These are phyloP conservation scores for Diaporthe amygdali DNA, from an alignment of 2,329 filamentous ascomycete genomes.

Conservation along the genomic window DNA sequence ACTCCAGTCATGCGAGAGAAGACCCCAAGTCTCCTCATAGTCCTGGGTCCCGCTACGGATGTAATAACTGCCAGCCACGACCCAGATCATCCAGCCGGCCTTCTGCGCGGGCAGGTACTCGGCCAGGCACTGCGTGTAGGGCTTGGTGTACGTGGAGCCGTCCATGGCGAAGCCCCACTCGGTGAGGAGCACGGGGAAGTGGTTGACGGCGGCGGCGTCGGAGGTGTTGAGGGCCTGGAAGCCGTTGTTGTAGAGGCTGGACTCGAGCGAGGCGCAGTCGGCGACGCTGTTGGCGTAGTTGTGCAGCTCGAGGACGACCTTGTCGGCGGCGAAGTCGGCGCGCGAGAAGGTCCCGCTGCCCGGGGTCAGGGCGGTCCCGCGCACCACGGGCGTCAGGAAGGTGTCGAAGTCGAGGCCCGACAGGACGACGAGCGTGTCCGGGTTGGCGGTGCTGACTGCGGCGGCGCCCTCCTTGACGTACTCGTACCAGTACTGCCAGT, in stretches of 20 bases:
- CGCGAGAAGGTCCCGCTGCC: conserved; percentile 43
- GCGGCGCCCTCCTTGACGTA: conserved; percentile 47
- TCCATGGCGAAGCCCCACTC: conserved; percentile 62
- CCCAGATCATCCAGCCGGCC: conserved; percentile 64
- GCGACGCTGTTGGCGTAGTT: conserved; percentile 51
- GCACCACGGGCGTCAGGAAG: conserved; percentile 46
- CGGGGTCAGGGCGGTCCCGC: conserved; percentile 46
- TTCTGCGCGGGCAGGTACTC: conserved; percentile 52
- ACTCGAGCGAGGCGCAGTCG: conserved; percentile 45
- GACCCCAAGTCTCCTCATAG: conserved; percentile 62
- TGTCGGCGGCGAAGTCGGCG: conserved; percentile 45
- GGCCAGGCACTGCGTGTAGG: conserved; percentile 59
- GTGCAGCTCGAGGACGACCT: conserved; percentile 56
- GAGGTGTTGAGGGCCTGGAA: conserved; percentile 47
- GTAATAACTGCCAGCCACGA: conserved; percentile 64
- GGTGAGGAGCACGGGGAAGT: conserved; percentile 56
- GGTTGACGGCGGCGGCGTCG: conserved; percentile 34
- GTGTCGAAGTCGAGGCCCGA: conserved; percentile 57
- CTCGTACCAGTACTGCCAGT: conserved; percentile 54
- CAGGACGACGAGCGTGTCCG: conserved; percentile 52
- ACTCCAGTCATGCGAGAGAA: conserved; percentile 60
- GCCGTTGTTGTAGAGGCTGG: conserved; percentile 46
- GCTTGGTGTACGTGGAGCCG: conserved; percentile 47
- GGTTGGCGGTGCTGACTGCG: conserved; percentile 49
- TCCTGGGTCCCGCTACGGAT: conserved; percentile 57